These are phyloP conservation scores for Amylocarpus encephaloides DNA, from an alignment of 2,329 filamentous ascomycete species.

Conservation along the genomic window DNA sequence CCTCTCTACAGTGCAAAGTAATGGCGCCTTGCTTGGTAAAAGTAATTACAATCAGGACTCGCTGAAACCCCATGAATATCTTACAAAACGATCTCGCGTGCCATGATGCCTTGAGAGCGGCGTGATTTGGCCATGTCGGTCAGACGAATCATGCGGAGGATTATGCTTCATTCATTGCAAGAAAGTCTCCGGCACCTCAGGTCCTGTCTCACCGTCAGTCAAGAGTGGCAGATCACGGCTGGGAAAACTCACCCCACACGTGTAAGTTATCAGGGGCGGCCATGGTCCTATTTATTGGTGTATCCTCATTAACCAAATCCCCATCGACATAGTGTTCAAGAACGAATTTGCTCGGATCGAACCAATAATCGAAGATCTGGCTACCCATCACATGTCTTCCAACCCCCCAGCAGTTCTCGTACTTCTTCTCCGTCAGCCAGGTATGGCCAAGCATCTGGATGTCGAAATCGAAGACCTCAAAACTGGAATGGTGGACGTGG, in stretches of 20 bases:
- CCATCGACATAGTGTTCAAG: constrained; percentile 67
- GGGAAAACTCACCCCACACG: constrained; percentile 26
- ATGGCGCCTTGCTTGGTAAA: no score
- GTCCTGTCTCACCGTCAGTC: constrained; percentile 8
- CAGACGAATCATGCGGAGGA: no score
- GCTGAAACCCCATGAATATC: no score
- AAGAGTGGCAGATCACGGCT: not conserved
- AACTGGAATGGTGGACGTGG: constrained; percentile 54
- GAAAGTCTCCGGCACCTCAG: constrained; percentile 4
- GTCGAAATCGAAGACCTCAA: constrained; percentile 67
- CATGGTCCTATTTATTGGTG: constrained; percentile 15
- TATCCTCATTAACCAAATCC: constrained; percentile 50
- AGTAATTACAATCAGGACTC: no score
- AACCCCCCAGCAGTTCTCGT: constrained; percentile 63
- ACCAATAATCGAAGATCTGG: constrained; percentile 65
- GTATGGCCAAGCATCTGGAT: constrained; percentile 64
- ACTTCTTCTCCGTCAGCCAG: constrained; percentile 57
- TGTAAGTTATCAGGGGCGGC: constrained; percentile 18
- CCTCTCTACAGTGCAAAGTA: no score
- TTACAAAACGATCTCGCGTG: not conserved
- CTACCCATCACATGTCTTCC: constrained; percentile 63
- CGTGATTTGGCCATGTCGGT: no score
- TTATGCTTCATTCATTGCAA: not conserved
- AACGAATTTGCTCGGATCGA: constrained; percentile 56
- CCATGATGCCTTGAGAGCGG: not conserved